phyloP scores from a whole-genome alignment of 805 yeast species.

The Saccharomycopsis capsularis region DNA sequence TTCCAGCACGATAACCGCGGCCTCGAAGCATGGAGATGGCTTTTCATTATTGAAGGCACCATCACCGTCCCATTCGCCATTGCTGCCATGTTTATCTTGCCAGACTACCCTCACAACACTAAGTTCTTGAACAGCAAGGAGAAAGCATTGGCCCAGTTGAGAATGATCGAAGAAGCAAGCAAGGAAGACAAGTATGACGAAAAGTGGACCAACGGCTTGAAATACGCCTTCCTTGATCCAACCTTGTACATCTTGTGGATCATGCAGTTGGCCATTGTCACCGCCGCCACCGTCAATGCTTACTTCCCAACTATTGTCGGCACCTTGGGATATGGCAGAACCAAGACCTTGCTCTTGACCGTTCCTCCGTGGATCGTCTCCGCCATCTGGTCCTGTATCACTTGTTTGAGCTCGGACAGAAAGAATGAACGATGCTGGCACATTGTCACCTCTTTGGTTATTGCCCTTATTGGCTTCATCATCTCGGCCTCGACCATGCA shows the following conservation, averaged over 20 bases:
- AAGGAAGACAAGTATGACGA: slow-evolving; percentile 14
- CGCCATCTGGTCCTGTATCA: slow-evolving; percentile 41
- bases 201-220: slow-evolving; percentile 5
- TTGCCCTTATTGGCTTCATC: slow-evolving; percentile 40
- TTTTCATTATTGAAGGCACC: slow-evolving; percentile 45
- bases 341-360: slow-evolving; percentile 48
- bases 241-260: slow-evolving; percentile 17
- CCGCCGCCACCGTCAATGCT: slow-evolving; percentile 55
- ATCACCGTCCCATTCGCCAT: slow-evolving; percentile 36
- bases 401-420: slow-evolving; percentile 51
- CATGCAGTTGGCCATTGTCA: slow-evolving; percentile 35
- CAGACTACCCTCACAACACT: slow-evolving; percentile 36
- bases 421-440: slow-evolving; percentile 51
- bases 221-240: slow-evolving; percentile 17
- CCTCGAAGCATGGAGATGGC: slow-evolving; percentile 43
- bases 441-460: slow-evolving; percentile 35
- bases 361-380: slow-evolving; percentile 54
- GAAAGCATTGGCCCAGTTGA: slow-evolving; percentile 16
- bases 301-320: slow-evolving; percentile 56
- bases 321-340: slow-evolving; percentile 40
- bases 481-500: slow-evolving; percentile 44
- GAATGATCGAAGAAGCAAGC: slow-evolving; percentile 14
- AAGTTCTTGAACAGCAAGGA: slow-evolving; percentile 35
- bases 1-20: slow-evolving; percentile 14
- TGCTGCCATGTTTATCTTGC: slow-evolving; percentile 31